These are phyloP conservation scores for Casuarina glauca DNA, from an alignment of 306 rosid genomes.

Conservation along the genomic window DNA sequence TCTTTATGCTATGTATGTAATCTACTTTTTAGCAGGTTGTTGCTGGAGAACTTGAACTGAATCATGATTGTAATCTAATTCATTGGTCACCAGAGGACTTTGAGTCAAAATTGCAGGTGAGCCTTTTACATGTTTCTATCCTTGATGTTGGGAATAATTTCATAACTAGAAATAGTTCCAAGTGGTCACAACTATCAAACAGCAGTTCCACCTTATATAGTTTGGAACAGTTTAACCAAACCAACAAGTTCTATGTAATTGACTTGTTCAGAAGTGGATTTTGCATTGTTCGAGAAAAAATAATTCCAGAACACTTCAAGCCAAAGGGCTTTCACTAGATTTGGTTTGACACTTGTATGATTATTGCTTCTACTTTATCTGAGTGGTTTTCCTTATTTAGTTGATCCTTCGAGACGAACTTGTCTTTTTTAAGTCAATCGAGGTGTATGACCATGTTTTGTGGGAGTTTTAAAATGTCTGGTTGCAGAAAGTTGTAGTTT, in stretches of 20 bases:
- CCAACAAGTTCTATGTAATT: not conserved
- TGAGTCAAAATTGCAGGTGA: constrained; percentile 90
- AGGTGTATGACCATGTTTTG: not conserved
- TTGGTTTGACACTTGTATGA: not conserved
- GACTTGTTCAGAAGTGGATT: not conserved
- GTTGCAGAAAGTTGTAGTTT: not conserved
- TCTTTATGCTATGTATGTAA: constrained; percentile 8
- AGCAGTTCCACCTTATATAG: constrained; percentile 5
- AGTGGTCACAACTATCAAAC: constrained; percentile 13
- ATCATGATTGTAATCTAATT: constrained; percentile 82
- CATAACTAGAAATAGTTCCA: constrained; percentile 11
- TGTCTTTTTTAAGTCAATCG: not conserved
- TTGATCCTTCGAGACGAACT: not conserved
- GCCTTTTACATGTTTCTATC: constrained; percentile 6
- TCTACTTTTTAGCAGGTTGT: constrained; percentile 63
- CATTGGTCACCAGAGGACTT: constrained; percentile 96
- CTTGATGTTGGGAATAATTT: constrained; percentile 3
- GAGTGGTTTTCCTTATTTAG: not conserved
- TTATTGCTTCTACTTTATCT: not conserved
- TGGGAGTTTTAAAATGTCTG: not conserved
- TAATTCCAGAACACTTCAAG: not conserved
- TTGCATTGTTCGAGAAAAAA: not conserved
- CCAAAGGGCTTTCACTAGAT: constrained; percentile 1
- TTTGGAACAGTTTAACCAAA: not conserved
- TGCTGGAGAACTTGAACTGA: constrained; percentile 94